Base-by-base conservation (phyloP, 2,329 filamentous ascomycete genomes). In the Trichothecium roseum region DNA sequence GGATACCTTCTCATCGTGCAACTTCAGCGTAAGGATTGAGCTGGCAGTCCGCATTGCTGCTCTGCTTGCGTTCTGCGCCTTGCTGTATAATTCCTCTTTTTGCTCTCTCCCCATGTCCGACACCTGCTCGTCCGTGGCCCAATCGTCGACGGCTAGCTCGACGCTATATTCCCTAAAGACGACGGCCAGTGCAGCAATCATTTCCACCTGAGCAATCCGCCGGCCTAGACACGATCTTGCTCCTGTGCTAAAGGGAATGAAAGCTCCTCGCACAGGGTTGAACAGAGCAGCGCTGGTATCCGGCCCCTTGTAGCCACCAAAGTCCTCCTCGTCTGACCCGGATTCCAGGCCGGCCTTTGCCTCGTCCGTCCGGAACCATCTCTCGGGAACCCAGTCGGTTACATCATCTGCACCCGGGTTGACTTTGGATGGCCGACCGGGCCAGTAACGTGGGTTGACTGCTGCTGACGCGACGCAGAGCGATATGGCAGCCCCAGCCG, bases 401-500 rank as follows among this genome's bases (percentile, higher is more conserved):
- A 84, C 56, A 45, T 88, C 81, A 34, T 72, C 58, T 14, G 55
- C 41, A 17, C 53, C 57, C 0, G 50, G 57, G 1, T 58, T 57
- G 15, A 67, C 48, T 41, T 58, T 60, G 45, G 67, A 69, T 14
- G 61, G 62, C 40, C 56, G 53, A 37, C 66, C 51, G 10, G 81
- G 81, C 84, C 84, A 89, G 54, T 80, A 78, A 33, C 70, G 74
- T 9, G 82, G 81, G 53, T 86, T 83, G 27, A 74, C 69, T 35
- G 86, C 81, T 3, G 66, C 63, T 5, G 66, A 67, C 5, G 74
- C 59, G 1, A 68, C 67, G 36, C 63, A 60, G 16, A 89, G 53
- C 4, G 64, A 68, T 41, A 88, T 62, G 35, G 66, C 56, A 10
- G 67, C 62, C 16, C 63, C 66, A 8, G 58, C 65, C 0, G 83